phyloP scores from a whole-genome alignment of 352 stramenopile species.

The Globisporangium alternatum region DNA sequence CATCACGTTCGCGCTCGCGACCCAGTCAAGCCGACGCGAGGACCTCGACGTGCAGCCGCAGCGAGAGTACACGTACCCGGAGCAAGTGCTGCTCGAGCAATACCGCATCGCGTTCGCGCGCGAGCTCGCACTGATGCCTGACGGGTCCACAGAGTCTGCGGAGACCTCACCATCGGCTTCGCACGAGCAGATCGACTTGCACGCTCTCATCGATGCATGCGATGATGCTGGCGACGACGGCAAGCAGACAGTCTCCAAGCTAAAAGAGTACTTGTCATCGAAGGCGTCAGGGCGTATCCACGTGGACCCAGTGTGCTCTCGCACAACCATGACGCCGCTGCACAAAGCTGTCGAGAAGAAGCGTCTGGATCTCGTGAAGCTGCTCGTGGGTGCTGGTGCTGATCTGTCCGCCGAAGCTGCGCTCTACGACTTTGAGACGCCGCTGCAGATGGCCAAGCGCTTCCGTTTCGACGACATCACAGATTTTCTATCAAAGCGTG shows the following conservation, averaged over 20 bases:
- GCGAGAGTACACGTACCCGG: slow-evolving; percentile 48
- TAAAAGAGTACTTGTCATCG: slow-evolving; percentile 5
- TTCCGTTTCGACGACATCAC: slow-evolving; percentile 50
- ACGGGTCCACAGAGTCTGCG: background rate
- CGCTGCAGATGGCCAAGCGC: slow-evolving; percentile 53
- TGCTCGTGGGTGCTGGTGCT: slow-evolving; percentile 40
- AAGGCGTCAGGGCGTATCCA: slow-evolving; percentile 12
- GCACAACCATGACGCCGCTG: slow-evolving; percentile 59
- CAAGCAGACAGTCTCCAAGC: slow-evolving; percentile 3
- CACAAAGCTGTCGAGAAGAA: slow-evolving; percentile 69
- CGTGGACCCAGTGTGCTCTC: slow-evolving; percentile 43
- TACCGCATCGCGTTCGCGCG: slow-evolving; percentile 44
- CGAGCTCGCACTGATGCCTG: slow-evolving; percentile 29
- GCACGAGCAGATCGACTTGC: slow-evolving; percentile 26
- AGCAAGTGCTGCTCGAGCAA: slow-evolving; percentile 55
- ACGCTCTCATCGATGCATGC: slow-evolving; percentile 36
- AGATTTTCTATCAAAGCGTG: slow-evolving; percentile 17
- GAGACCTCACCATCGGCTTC: background rate
- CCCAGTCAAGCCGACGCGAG: slow-evolving; percentile 34
- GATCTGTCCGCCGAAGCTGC: slow-evolving; percentile 33
- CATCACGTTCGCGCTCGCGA: slow-evolving; percentile 50
- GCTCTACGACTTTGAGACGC: slow-evolving; percentile 63
- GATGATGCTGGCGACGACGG: slow-evolving; percentile 16
- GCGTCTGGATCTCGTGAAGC: slow-evolving; percentile 41
- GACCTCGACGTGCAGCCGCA: slow-evolving; percentile 35